Percentiles rank a stretch among this genome's conserved stretches.
phyloP scores from a whole-genome alignment of 768 basidiomycete genomes.

The Rhizopogon vulgaris region DNA sequence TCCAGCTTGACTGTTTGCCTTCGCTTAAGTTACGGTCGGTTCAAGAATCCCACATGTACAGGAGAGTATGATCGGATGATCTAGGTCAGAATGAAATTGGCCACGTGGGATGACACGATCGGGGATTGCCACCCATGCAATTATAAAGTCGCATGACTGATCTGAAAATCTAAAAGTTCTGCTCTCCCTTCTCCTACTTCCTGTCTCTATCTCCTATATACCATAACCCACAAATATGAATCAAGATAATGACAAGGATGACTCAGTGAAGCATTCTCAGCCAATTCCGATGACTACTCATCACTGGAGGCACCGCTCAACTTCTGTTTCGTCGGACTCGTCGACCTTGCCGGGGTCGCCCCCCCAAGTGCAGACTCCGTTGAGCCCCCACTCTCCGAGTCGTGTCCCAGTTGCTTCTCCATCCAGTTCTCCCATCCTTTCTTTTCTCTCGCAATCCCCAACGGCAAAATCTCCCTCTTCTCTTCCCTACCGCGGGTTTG shows the following conservation, averaged over 20 bases:
- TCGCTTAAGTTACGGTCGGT: too few species aligned
- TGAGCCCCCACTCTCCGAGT: constrained; percentile 30
- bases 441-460: constrained; percentile 59
- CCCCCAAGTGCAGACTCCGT: constrained; percentile 47
- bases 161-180: neutral
- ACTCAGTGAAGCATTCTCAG: constrained; percentile 44
- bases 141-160: constrained; percentile 11
- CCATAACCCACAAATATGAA: constrained; percentile 12
- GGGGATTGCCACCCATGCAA: constrained; percentile 6
- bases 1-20: too few species aligned
- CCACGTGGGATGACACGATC: constrained; percentile 9
- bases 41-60: neutral
- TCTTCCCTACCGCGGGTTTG: constrained; percentile 54
- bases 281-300: constrained; percentile 56
- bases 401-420: constrained; percentile 47
- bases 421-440: constrained; percentile 64
- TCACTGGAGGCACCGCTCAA: constrained; percentile 48
- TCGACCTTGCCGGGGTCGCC: constrained; percentile 50
- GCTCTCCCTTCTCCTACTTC: constrained; percentile 1
- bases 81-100: neutral
- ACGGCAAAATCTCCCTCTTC: constrained; percentile 41
- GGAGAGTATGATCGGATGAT: neutral
- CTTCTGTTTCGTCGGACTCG: constrained; percentile 56
- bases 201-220: constrained; percentile 2
- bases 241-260: constrained; percentile 11